Base-by-base conservation (phyloP, 1,284 basidiomycete species). In the Mycena sp. region DNA sequence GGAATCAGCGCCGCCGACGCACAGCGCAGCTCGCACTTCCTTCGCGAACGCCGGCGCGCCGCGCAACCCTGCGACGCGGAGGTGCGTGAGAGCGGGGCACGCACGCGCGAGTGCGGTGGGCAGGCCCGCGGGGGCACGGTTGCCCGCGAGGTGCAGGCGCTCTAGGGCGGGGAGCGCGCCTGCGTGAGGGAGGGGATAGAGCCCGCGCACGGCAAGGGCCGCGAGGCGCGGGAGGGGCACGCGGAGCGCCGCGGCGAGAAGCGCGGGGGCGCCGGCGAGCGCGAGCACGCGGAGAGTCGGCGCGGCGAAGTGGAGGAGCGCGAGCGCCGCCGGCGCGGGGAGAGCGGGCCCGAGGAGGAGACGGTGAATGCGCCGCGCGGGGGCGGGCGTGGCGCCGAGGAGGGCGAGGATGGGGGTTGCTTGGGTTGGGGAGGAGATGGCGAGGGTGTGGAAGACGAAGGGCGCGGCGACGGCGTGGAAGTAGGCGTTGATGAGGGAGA, bases 51-150 rank as follows among this genome's bases (percentile, higher is more conserved):
- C 69, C 0, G 73, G 69, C 3, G 81, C 81, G 57, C 74, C 73
- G 23, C 67, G 72, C 10, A 85, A 67, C 6, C 80, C 83, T 0
- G 80, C 81, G 10, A 87, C 66, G 30, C 76, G 73, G 9, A 87
- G 71, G 44, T 79, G 73, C 11, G 72, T 75, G 17, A 87, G 72
- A 1, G 56, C 45, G 0, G 84, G 83, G 64, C 78, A 83, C 0
- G 78, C 75, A 7, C 72, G 71, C 38, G 76, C 75, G 17, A 85
- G 73, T 0, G 72, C 73, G 38, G 78, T 71, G 10, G 86, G 71
- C 1, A 86, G 68, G 0, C 83, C 84, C 40, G 79, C 73, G 0
- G 85, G 85, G 59, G 83, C 85, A 29, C 82, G 75, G 65, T 84
- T 84, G 4, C 83, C 84, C 26, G 79, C 73, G 7, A 86, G 79